phyloP scores from a whole-genome alignment of 2,329 filamentous ascomycete genomes.

The Diaporthe nobilis region DNA sequence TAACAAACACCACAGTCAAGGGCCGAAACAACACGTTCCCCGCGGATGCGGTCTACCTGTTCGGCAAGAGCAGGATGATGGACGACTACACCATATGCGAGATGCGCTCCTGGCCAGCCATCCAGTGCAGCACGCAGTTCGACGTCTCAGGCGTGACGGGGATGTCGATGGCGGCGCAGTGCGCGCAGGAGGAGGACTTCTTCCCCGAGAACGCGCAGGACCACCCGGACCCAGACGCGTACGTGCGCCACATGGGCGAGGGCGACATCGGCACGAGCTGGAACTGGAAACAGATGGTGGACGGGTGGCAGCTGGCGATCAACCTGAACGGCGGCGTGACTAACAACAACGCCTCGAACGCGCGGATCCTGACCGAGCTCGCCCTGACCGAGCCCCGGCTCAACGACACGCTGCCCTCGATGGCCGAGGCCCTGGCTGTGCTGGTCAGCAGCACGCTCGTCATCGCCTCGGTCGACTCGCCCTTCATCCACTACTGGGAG shows the following conservation, averaged over 20 bases:
- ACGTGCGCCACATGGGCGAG: constrained; percentile 59
- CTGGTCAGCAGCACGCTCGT: constrained; percentile 77
- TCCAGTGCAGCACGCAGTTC: constrained; percentile 76
- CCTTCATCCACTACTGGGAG: constrained; percentile 72
- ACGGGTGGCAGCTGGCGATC: constrained; percentile 68
- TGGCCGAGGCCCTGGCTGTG: constrained; percentile 82
- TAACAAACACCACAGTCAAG: constrained; percentile 66
- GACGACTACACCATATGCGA: constrained; percentile 77
- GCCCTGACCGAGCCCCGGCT: constrained; percentile 60
- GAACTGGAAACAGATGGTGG: constrained; percentile 70
- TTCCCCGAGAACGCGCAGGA: constrained; percentile 11
- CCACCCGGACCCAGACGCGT: constrained; percentile 65
- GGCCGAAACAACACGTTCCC: constrained; percentile 43
- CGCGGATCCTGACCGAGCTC: constrained; percentile 70
- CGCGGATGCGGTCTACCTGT: constrained; percentile 74
- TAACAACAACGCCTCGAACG: constrained; percentile 71
- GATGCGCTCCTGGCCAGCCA: constrained; percentile 73
- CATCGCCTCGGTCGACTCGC: constrained; percentile 69
- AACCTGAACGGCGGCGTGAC: constrained; percentile 69
- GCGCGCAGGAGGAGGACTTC: constrained; percentile 53
- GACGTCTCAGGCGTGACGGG: constrained; percentile 70
- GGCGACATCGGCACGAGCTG: constrained; percentile 47
- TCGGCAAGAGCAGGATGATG: constrained; percentile 63
- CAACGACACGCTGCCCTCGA: constrained; percentile 69
- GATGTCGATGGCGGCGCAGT: constrained; percentile 71